phyloP scores from a whole-genome alignment of 352 stramenopile genomes.

The Phytophthora multivora region DNA sequence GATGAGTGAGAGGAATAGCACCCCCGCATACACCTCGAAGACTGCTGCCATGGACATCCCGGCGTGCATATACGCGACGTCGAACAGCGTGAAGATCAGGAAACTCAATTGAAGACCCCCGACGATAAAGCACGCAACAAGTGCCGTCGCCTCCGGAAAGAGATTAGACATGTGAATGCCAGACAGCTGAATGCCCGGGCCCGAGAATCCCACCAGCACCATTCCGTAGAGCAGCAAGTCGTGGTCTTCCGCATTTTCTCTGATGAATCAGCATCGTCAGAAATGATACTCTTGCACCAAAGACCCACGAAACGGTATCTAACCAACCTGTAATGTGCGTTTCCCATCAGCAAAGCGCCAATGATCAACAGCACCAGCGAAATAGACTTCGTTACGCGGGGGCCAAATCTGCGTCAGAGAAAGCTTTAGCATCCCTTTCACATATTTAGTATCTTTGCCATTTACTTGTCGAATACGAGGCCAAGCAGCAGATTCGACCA shows the following conservation, averaged over 20 bases:
- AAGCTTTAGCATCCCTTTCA: conserved; percentile 5
- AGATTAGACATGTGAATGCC: conserved; percentile 81
- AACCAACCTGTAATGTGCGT: conserved; percentile 45
- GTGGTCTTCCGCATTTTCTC: conserved; percentile 27
- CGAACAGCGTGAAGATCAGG: conserved; percentile 74
- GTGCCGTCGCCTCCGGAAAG: conserved; percentile 66
- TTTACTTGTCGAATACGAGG: conserved; percentile 61
- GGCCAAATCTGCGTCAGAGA: conserved; percentile 43
- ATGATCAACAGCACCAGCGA: conserved; percentile 52
- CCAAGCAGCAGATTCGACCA: conserved; percentile 67
- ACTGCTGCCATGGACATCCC: conserved; percentile 47
- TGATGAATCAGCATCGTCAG: conserved; percentile 14
- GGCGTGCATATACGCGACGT: conserved; percentile 46
- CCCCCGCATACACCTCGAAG: conserved; percentile 55
- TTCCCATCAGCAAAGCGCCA: conserved; percentile 56
- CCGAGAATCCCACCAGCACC: conserved; percentile 64
- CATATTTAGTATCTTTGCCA: not conserved
- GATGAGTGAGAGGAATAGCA: conserved; percentile 57
- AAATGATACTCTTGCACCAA: not conserved
- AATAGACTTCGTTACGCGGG: conserved; percentile 57
- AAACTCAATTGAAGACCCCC: conserved; percentile 75
- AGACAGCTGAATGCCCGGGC: conserved; percentile 66
- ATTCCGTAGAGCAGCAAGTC: conserved; percentile 68
- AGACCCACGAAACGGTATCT: not conserved
- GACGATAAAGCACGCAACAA: conserved; percentile 76